Base-by-base conservation (phyloP, 2,329 filamentous ascomycete species). In the Epichloe brachyelytri region DNA sequence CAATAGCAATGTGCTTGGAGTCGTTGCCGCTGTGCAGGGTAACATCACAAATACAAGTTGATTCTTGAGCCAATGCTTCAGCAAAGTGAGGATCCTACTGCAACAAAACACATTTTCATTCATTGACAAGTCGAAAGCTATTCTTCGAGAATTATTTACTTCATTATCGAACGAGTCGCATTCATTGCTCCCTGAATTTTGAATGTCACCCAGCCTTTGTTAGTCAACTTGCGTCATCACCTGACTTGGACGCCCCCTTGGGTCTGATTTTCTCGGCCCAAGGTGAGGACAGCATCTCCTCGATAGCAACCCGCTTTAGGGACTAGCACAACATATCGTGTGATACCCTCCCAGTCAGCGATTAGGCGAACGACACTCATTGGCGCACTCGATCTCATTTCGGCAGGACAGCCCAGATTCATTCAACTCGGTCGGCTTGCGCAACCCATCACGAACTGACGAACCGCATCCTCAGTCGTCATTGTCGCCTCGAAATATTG, bases 241-340 rank as follows among this genome's bases (percentile, higher is more conserved):
- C 52, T 54, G 52, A 54, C 46, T 34, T 49, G 46, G 45, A 51
- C 48, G 19, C 46, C 26, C 46, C 22, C 26, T 49, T 36, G 20
- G 46, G n/a, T 43, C 17, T 43, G 19, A 46, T 45, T 47, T 46
- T 51, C 40, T 12, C 3, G 37, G 20, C n/a, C 41, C 38, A 38
- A 48, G 15, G 37, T n/a, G 30, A 37, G 2, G 38, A 22, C 19
- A 20, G 38, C 20, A 15, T 46, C 43, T 36, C 10, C 7, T 26
- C 45, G 20, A 15, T n/a, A 15, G 19, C 15, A 30, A 34, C 43
- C n/a, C 43, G 20, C 30, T 39, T 8, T 17, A 30, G 46, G 37
- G 12, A 20, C 17, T 6, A 37, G 39, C 15, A 39, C 34, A 48
- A 11, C 36, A 38, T 19, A 36, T 38, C 46, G 20, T 39, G 14